phyloP scores from a whole-genome alignment of 2,329 filamentous ascomycete species.

The Pseudopithomyces maydicus region DNA sequence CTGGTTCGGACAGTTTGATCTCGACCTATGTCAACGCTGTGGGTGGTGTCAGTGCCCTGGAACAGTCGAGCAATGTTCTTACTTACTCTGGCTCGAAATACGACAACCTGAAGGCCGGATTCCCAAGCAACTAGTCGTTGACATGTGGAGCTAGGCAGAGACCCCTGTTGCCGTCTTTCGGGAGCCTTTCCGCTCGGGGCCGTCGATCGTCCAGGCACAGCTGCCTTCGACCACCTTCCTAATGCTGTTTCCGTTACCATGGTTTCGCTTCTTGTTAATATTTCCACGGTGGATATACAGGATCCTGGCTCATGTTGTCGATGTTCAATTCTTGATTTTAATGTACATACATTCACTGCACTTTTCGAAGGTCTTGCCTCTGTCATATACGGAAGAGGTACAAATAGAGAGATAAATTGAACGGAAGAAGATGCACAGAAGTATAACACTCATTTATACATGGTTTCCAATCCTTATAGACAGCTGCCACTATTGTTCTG shows the following conservation, averaged over 20 bases:
- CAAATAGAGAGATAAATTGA: neutral
- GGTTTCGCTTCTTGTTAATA: slow-evolving; percentile 3
- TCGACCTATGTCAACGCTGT: slow-evolving; percentile 57
- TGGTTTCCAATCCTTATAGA: no score
- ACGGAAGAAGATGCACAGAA: neutral
- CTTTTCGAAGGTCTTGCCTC: no score
- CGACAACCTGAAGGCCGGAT: slow-evolving; percentile 64
- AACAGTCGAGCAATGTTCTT: slow-evolving; percentile 63
- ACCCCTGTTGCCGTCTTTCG: neutral
- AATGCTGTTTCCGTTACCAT: neutral
- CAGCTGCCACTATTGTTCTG: no score
- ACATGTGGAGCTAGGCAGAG: neutral
- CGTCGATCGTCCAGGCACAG: no score
- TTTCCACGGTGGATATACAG: neutral
- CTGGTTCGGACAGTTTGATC: slow-evolving; percentile 36
- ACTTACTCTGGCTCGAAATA: slow-evolving; percentile 70
- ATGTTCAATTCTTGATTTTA: neutral
- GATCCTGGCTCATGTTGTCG: neutral
- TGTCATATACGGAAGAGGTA: neutral
- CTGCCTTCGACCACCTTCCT: neutral
- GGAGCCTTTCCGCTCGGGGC: neutral
- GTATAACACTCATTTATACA: no score
- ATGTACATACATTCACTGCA: neutral
- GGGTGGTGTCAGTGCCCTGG: slow-evolving; percentile 59
- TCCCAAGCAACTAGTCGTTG: slow-evolving; percentile 23